These are phyloP conservation scores for Chloranthus sessilifolius DNA, from an alignment of 164 flowering plant genomes.

Conservation along the genomic window DNA sequence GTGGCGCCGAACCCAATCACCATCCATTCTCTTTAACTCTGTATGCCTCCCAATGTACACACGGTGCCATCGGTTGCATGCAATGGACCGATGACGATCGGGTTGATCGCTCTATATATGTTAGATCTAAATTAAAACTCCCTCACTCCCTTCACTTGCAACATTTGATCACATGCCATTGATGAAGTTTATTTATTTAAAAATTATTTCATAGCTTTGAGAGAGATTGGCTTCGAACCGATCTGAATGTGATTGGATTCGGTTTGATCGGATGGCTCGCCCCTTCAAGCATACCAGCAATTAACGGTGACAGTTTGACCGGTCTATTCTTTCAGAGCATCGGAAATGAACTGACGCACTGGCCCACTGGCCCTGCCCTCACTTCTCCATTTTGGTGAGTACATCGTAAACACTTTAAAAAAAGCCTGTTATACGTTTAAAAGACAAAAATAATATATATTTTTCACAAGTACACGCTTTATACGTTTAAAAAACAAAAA, in stretches of 20 bases:
- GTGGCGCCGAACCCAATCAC: too few species aligned
- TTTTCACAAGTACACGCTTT: too few species aligned
- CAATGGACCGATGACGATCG: neutral
- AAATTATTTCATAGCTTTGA: conserved; percentile 37
- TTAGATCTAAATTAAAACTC: neutral
- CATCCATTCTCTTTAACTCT: neutral
- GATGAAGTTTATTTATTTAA: neutral
- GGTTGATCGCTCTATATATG: neutral
- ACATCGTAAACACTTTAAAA: neutral
- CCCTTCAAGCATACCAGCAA: conserved; percentile 81
- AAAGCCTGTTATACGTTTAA: too few species aligned
- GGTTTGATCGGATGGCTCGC: conserved; percentile 97
- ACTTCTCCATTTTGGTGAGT: conserved; percentile 76
- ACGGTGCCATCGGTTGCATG: neutral
- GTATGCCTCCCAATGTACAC: neutral
- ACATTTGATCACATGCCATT: neutral
- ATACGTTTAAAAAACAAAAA: too few species aligned
- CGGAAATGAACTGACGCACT: conserved; percentile 81
- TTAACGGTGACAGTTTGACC: conserved; percentile 82
- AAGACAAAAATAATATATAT: too few species aligned
- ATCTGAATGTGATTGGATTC: conserved; percentile 83
- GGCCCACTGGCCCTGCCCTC: conserved; percentile 80
- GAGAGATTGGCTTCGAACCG: conserved; percentile 80
- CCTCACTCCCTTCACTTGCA: neutral
- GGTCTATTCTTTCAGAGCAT: conserved; percentile 93